Base-by-base conservation (phyloP, 352 stramenopile species). In the Phytopythium vexans region DNA sequence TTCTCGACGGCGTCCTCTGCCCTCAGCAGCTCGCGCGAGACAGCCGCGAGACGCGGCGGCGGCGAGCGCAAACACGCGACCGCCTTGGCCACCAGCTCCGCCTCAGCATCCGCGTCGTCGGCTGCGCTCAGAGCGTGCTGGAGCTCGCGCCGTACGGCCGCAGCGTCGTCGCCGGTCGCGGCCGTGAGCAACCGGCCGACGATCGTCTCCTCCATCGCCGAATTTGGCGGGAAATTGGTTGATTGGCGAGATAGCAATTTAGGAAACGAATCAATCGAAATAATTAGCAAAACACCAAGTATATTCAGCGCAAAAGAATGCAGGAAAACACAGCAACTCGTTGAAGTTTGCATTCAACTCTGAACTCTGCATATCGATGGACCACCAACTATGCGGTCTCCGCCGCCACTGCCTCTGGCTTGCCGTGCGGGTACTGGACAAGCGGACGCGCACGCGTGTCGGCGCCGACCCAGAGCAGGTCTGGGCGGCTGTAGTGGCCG, bases 401-500 rank as follows among this genome's bases (percentile, higher is more conserved):
- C 39, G n/a, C 21, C 12, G 11, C 39, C 12, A n/a, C 39, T 43
- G 39, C 0, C 4, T 6, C 21, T n/a, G 32, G 27, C 3, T 8
- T 5, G 2, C 44, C 32, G 12, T 50, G 44, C 10, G 44, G 44
- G n/a, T 52, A 52, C 33, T 43, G n/a, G 46, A 42, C 36, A 6
- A 43, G 46, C 9, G 46, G 53, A 34, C 57, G 51, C 10, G 59
- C 48, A 8, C 53, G 53, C 3, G 59, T 44, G 41, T 66, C 53
- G 3, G 49, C 59, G 3, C 59, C 53, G 10, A 66, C 40, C 47
- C 58, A 61, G 16, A 66, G 43, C 47, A 66, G 49, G 32, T 62
- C 59, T 6, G 53, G 59, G 32, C 59, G 59, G 47, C 53, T 66
- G 53, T 66, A 66, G 42, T 66, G 53, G 10, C 59, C 59, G 3